A percentile compares a stretch with the other conserved stretches of the same genome.
phyloP scores from a whole-genome alignment of 176 grass and related monocot species.

The Echinochloa phyllopogon region DNA sequence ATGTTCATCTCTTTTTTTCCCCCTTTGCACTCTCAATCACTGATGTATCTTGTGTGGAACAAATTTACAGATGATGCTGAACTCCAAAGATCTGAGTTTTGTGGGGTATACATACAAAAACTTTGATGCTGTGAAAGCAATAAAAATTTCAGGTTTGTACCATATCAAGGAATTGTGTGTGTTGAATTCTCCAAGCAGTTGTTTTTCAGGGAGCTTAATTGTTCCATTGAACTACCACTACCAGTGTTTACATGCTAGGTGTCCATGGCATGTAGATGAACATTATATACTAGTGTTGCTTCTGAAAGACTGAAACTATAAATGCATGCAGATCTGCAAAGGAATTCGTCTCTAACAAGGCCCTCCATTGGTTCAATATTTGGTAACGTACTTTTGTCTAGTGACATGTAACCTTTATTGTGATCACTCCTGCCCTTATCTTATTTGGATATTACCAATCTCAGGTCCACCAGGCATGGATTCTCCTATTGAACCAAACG shows the following conservation, averaged over 20 bases:
- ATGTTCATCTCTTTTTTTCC: conserved; percentile 13
- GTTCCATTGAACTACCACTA: conserved; percentile 17
- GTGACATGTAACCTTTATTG: conserved; percentile 17
- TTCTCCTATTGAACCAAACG: conserved; percentile 59
- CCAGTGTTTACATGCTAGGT: background rate
- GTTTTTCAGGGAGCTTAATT: background rate
- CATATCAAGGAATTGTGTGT: background rate
- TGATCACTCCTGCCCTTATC: conserved; percentile 16
- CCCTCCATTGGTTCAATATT: conserved; percentile 83
- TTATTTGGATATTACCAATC: conserved; percentile 38
- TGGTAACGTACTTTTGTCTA: conserved; percentile 47
- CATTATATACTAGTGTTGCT: conserved; percentile 25
- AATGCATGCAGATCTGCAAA: conserved; percentile 73
- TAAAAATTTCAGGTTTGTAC: conserved; percentile 71
- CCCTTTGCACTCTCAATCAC: conserved; percentile 27
- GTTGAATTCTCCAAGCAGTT: background rate
- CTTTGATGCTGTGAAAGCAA: conserved; percentile 95
- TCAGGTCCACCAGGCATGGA: conserved; percentile 71
- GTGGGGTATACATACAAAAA: too few species aligned
- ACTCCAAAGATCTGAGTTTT: conserved; percentile 96
- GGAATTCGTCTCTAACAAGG: conserved; percentile 67
- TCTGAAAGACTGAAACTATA: conserved; percentile 46
- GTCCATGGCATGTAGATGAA: background rate
- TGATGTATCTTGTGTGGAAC: conserved; percentile 20
- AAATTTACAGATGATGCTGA: conserved; percentile 73